Base-by-base conservation (phyloP, 768 basidiomycete species). In the Leccinum truebloodii region DNA sequence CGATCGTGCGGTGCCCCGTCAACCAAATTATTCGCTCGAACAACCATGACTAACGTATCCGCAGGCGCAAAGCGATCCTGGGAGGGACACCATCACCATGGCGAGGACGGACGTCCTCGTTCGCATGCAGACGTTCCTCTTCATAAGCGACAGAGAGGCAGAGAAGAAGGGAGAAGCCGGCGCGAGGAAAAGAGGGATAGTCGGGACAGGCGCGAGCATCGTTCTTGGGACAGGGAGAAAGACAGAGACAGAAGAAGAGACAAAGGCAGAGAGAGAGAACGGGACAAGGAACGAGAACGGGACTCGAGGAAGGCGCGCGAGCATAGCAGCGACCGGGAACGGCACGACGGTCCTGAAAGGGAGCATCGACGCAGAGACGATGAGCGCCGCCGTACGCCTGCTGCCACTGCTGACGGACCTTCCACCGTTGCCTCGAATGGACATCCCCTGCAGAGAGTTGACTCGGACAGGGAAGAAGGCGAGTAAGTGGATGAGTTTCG, bases 1-100 rank as follows among this genome's bases (percentile, higher is more conserved):
- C 78, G 75, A 88, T 89, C 88, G 87, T 90, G 88, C 87, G 88
- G 88, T 87, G 83, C 83, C 79, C 82, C 80, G 86, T 88, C 88
- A 87, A 81, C 80, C 82, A 81, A 82, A 76, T 81, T 67, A 60
- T 63, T 61, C 57, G 50, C 64, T 59, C 65, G 67, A 72, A 55
- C 68, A 58, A 64, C 69, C 83, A 82, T 91, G 88, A 86, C 90
- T 91, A 89, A 92, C 84, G 76, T 85, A 73, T 79, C 86, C 80
- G 82, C 90, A 91, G 90, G 90, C 81, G 80, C 82, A 74, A 92
- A 92, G 87, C 88, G 90, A 75, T 77, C 86, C 64, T 85, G 85
- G 86, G 88, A 90, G 69, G 86, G 82, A 79, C 70, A 76, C 58
- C 69, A 75, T 59, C 41, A 20, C 44, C 69, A 69, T 69, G 80